A percentile compares a stretch with the other conserved stretches of the same genome.
Evolutionary conservation across 345 rosid species (phyloP).

Genomic region (Hibiscus syriacus): DNA sequence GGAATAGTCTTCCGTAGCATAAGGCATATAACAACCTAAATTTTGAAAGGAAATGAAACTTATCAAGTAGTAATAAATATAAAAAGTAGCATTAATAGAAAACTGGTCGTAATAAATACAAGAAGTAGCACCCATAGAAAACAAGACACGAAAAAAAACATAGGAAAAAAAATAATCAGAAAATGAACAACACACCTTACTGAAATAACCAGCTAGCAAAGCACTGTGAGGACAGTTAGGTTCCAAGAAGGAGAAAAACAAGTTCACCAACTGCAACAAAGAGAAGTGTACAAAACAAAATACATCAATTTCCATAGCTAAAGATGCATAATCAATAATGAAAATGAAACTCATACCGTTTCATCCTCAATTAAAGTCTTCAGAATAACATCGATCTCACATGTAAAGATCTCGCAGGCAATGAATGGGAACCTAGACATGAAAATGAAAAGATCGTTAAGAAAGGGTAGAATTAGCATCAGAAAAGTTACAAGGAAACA

Average conservation of each 20-base stretch:
- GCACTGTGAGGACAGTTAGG: no score
- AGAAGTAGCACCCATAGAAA: background rate
- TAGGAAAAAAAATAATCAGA: slow-evolving; percentile 86
- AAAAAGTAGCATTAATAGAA: background rate
- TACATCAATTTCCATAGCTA: background rate
- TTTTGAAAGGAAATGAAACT: slow-evolving; percentile 20
- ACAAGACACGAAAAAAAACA: slow-evolving; percentile 8
- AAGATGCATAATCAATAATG: background rate
- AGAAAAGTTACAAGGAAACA: background rate
- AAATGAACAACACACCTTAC: no score
- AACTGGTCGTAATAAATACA: no score
- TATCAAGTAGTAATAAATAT: slow-evolving; percentile 1
- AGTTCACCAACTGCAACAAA: slow-evolving; percentile 57
- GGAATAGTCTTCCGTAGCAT: slow-evolving; percentile 89
- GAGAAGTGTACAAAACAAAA: slow-evolving; percentile 4
- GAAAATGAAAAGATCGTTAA: slow-evolving; percentile 12
- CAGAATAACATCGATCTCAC: slow-evolving; percentile 94
- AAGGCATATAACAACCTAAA: no score
- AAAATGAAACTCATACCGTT: slow-evolving; percentile 42
- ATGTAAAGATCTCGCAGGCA: slow-evolving; percentile 93
- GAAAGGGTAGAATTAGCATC: background rate
- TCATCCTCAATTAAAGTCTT: slow-evolving; percentile 90
- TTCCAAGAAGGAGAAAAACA: no score
- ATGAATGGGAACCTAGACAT: slow-evolving; percentile 77
- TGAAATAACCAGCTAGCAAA: no score